Percentiles rank a stretch among this genome's conserved stretches.
These are phyloP conservation scores for Colletotrichum paranaense DNA, from an alignment of 2,329 filamentous ascomycete species.

Conservation along the genomic window DNA sequence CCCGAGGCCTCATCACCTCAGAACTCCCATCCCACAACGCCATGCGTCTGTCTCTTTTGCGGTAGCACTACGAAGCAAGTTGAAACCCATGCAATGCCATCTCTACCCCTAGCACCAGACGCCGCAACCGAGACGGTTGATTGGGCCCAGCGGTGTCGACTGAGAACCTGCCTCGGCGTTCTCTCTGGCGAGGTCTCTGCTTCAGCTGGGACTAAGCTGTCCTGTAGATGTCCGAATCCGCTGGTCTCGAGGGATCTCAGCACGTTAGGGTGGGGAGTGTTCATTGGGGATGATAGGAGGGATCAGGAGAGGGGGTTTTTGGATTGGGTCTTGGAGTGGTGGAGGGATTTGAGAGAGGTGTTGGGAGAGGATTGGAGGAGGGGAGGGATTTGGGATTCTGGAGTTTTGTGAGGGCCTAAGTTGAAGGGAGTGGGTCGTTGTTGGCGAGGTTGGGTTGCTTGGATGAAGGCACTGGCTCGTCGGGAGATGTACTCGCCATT, in stretches of 20 bases:
- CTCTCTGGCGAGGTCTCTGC: background rate
- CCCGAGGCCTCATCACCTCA: background rate
- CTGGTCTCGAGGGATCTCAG: background rate
- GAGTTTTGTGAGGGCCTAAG: background rate
- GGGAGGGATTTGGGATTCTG: background rate
- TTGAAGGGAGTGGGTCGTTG: background rate
- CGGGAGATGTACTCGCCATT: background rate
- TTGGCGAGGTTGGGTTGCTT: background rate
- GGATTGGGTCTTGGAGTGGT: background rate
- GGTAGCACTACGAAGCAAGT: background rate
- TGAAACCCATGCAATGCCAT: background rate
- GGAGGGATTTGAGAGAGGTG: background rate
- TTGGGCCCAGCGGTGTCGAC: background rate
- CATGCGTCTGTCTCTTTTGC: background rate
- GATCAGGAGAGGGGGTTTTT: background rate
- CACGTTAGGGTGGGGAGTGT: background rate
- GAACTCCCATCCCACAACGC: fast-evolving
- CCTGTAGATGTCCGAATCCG: background rate
- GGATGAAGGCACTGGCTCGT: background rate
- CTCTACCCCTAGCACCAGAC: background rate
- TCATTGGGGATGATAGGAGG: background rate
- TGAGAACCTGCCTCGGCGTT: background rate
- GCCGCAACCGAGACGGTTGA: background rate
- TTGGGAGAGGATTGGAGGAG: background rate
- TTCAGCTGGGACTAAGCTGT: background rate